A percentile compares a stretch with the other conserved stretches of the same genome.
These are phyloP conservation scores for Gentiana straminea DNA, from an alignment of 257 asterid genomes.

Conservation along the genomic window DNA sequence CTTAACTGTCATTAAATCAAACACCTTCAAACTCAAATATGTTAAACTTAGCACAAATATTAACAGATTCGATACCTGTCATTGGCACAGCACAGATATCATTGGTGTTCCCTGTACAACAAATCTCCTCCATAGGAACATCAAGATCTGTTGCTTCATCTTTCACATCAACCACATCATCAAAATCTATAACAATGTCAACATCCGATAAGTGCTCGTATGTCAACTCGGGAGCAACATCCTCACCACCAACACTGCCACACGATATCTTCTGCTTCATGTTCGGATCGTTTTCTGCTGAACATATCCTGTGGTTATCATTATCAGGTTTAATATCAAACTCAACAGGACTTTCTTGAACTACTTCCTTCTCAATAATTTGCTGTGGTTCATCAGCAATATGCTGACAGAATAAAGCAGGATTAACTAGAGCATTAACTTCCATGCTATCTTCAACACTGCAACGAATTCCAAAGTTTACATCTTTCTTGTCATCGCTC, in stretches of 20 bases:
- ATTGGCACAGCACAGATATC: conserved; percentile 13
- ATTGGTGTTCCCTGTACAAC: conserved; percentile 18
- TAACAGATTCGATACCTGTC: conserved; percentile 15
- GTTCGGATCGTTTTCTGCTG: conserved; percentile 11
- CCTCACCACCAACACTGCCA: conserved; percentile 10
- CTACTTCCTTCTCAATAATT: conserved; percentile 14
- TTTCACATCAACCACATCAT: conserved; percentile 27
- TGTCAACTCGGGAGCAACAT: conserved; percentile 19
- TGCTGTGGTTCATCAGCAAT: conserved; percentile 10
- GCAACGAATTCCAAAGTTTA: conserved; percentile 9
- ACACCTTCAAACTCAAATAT: background rate
- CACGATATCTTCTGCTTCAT: conserved; percentile 13
- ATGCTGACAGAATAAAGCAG: conserved; percentile 4
- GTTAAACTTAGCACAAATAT: conserved; percentile 12
- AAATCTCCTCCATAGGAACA: conserved; percentile 13
- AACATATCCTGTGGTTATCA: conserved; percentile 15
- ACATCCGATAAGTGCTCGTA: conserved; percentile 16
- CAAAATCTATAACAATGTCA: conserved; percentile 33
- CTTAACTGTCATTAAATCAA: conserved; percentile 4
- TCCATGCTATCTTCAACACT: conserved; percentile 9
- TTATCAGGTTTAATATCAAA: conserved; percentile 17
- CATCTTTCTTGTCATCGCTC: conserved; percentile 7
- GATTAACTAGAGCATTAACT: conserved; percentile 14
- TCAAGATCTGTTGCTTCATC: conserved; percentile 17
- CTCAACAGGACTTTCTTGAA: conserved; percentile 17